phyloP scores from a whole-genome alignment of 129 eudicot genomes.

The Ambrosia trifida region DNA sequence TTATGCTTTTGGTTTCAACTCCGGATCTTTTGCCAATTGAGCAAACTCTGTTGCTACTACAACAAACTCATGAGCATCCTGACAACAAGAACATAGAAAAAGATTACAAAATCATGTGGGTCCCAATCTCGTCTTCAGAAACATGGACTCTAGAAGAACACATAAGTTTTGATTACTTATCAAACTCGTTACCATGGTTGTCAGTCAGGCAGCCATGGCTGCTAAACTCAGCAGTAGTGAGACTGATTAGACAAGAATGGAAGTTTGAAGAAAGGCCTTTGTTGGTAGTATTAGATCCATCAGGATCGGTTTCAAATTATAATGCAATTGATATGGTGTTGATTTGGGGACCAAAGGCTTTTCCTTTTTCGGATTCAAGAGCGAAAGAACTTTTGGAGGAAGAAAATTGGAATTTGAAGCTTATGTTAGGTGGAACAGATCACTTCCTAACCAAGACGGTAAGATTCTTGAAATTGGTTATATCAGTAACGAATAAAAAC shows the following conservation, averaged over 20 bases:
- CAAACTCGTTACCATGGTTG: constrained; percentile 78
- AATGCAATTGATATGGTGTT: constrained; percentile 74
- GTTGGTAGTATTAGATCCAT: constrained; percentile 59
- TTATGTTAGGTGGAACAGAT: constrained; percentile 47
- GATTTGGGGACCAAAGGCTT: constrained; percentile 78
- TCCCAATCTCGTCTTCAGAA: constrained; percentile 55
- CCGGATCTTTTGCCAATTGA: constrained; percentile 67
- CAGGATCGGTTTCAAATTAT: constrained; percentile 48
- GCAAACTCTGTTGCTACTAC: constrained; percentile 50
- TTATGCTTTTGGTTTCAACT: constrained; percentile 61
- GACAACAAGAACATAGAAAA: constrained; percentile 26
- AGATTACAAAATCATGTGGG: constrained; percentile 59
- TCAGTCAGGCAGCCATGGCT: constrained; percentile 67
- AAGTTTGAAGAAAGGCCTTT: constrained; percentile 49
- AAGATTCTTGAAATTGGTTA: constrained; percentile 27
- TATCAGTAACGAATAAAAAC: neutral
- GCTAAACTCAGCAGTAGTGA: constrained; percentile 48
- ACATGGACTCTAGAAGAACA: constrained; percentile 57
- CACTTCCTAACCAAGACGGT: constrained; percentile 55
- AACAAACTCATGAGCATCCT: constrained; percentile 53
- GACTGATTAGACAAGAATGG: constrained; percentile 58
- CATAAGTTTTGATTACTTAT: constrained; percentile 41
- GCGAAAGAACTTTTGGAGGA: constrained; percentile 73
- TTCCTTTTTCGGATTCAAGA: constrained; percentile 64
- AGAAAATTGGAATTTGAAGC: constrained; percentile 41